phyloP scores from a whole-genome alignment of 2,329 filamentous ascomycete genomes.

The Sporothrix globosa region DNA sequence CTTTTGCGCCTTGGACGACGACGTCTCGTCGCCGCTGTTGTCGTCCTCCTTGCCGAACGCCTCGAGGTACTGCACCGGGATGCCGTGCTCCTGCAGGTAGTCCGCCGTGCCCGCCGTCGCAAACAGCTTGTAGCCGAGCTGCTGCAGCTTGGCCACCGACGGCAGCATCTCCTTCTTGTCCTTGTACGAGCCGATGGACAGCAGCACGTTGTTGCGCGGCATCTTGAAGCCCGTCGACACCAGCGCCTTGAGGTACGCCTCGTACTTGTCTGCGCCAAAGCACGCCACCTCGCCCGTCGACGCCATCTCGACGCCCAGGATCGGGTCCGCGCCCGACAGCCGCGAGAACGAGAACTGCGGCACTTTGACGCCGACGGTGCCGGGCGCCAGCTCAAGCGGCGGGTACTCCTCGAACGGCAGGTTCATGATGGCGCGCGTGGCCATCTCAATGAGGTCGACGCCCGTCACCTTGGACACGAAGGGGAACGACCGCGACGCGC shows the following conservation, averaged over 20 bases:
- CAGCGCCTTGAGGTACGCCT: constrained; percentile 95
- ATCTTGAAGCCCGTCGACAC: constrained; percentile 96
- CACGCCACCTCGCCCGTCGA: constrained; percentile 98
- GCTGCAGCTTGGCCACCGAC: constrained; percentile 84
- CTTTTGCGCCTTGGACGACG: constrained; percentile 64
- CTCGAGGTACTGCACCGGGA: constrained; percentile 92
- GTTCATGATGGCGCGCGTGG: constrained; percentile 93
- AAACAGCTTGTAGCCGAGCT: constrained; percentile 92
- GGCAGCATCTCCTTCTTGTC: constrained; percentile 98
- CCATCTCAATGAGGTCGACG: constrained; percentile 96
- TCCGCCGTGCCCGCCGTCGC: constrained; percentile 96
- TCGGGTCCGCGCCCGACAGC: constrained; percentile 91
- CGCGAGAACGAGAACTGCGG: constrained; percentile 99
- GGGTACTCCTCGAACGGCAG: constrained; percentile 83
- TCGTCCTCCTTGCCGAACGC: constrained; percentile 76
- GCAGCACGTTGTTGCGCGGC: constrained; percentile 89
- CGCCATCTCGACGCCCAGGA: constrained; percentile 98
- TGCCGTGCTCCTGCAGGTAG: constrained; percentile 89
- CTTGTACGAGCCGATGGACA: constrained; percentile 96
- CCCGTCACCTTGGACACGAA: constrained; percentile 99
- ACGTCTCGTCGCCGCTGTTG: constrained; percentile 29
- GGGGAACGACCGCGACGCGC: constrained; percentile 93
- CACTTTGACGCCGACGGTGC: constrained; percentile 95
- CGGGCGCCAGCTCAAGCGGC: constrained; percentile 69
- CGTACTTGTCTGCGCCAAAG: constrained; percentile 94